Percentiles rank a stretch among this genome's conserved stretches.
Conservation (phyloP, 2,329 filamentous ascomycete genomes). For the Fusarium sp. region DNA sequence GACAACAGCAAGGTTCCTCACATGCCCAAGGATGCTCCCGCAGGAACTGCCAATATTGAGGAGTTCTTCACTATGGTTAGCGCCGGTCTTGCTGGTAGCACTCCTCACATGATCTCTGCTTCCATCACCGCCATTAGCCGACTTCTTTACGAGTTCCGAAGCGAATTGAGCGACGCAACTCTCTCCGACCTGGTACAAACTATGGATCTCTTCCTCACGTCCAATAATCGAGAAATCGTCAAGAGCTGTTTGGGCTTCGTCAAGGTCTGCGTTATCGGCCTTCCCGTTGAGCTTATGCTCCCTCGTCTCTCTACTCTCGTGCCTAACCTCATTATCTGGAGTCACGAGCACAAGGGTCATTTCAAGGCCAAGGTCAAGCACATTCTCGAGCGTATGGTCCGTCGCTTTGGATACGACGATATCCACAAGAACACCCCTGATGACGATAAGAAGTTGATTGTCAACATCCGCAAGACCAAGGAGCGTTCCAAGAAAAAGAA, state of each 20-base stretch:
- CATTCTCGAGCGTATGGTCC: slow-evolving; percentile 93
- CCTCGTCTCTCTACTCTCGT: slow-evolving; percentile 84
- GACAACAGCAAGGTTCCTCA: slow-evolving; percentile 89
- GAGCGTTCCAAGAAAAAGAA: slow-evolving; percentile 93
- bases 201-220: slow-evolving; percentile 95
- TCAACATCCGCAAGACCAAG: slow-evolving; percentile 95
- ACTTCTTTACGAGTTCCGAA: slow-evolving; percentile 93
- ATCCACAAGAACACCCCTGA: slow-evolving; percentile 88
- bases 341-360: slow-evolving; percentile 97
- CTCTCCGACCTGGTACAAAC: slow-evolving; percentile 91
- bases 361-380: slow-evolving; percentile 99
- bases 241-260: slow-evolving; percentile 95
- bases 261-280: slow-evolving; percentile 92
- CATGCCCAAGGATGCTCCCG: slow-evolving; percentile 85
- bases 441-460: slow-evolving; percentile 88
- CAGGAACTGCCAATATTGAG: slow-evolving; percentile 85
- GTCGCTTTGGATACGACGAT: slow-evolving; percentile 87
- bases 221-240: slow-evolving; percentile 97
- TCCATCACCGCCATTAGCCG: slow-evolving; percentile 95
- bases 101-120: slow-evolving; percentile 97
- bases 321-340: slow-evolving; percentile 94
- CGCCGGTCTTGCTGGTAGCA: slow-evolving; percentile 91
- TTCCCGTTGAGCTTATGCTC: slow-evolving; percentile 84
- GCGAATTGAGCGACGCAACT: slow-evolving; percentile 76
- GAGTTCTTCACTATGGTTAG: slow-evolving; percentile 99